A percentile compares a stretch with the other conserved stretches of the same genome.
Conservation (phyloP, 805 yeast species). For the Suhomyces emberorum region DNA sequence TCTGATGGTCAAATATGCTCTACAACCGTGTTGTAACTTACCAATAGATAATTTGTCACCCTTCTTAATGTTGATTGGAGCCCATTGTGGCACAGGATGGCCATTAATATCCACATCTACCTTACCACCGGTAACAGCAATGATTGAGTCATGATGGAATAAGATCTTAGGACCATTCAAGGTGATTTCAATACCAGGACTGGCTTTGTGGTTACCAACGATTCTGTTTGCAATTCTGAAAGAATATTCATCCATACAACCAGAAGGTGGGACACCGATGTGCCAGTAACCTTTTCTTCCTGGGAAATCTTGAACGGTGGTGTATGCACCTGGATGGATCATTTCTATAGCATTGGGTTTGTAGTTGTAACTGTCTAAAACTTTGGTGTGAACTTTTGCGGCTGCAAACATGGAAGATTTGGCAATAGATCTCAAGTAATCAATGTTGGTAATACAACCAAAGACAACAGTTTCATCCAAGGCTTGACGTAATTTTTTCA, state of each 20-base stretch:
- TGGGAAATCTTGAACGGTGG: slow-evolving; percentile 95
- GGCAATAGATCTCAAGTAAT: slow-evolving; percentile 83
- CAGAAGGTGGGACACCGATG: slow-evolving; percentile 97
- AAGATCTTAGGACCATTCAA: slow-evolving; percentile 79
- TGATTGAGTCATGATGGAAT: slow-evolving; percentile 76
- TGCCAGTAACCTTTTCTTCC: slow-evolving; percentile 89
- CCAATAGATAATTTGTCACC: slow-evolving; percentile 85
- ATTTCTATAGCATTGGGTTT: slow-evolving; percentile 83
- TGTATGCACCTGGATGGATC: slow-evolving; percentile 67
- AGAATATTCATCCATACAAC: slow-evolving; percentile 94
- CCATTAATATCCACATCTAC: slow-evolving; percentile 68
- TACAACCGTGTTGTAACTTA: slow-evolving; percentile 76
- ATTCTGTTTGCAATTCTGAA: slow-evolving; percentile 85
- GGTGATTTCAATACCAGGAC: slow-evolving; percentile 91
- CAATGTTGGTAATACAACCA: slow-evolving; percentile 88
- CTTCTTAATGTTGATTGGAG: slow-evolving; percentile 63
- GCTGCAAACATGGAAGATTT: slow-evolving; percentile 78
- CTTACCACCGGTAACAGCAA: slow-evolving; percentile 86
- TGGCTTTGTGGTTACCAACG: slow-evolving; percentile 78
- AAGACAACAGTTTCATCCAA: slow-evolving; percentile 80
- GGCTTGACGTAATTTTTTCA: slow-evolving; percentile 72
- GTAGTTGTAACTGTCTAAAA: slow-evolving; percentile 78
- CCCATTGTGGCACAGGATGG: slow-evolving; percentile 55
- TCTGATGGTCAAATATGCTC: slow-evolving; percentile 84
- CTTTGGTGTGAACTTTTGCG: slow-evolving; percentile 83